phyloP scores from a whole-genome alignment of 1,284 basidiomycete species.

The Cutaneotrichosporon mucoides region DNA sequence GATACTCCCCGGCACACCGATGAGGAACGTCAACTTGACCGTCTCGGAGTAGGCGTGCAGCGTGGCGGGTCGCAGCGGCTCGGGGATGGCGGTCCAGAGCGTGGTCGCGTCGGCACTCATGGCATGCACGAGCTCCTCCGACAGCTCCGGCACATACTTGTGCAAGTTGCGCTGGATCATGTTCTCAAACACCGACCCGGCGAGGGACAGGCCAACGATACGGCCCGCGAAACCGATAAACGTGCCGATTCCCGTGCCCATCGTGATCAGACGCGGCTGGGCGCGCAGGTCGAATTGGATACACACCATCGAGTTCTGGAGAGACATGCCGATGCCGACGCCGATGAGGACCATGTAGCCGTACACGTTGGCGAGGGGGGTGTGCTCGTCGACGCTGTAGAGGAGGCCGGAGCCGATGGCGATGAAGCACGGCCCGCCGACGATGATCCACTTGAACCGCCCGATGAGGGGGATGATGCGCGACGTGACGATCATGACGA shows the following conservation, averaged over 20 bases:
- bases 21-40: constrained; percentile 38
- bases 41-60: constrained; percentile 42
- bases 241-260: constrained; percentile 34
- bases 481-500: constrained; percentile 39
- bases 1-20: constrained; percentile 38
- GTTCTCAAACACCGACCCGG: constrained; percentile 47
- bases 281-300: constrained; percentile 43
- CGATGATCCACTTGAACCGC: constrained; percentile 43
- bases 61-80: constrained; percentile 22
- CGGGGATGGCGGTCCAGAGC: constrained; percentile 35
- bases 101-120: constrained; percentile 36
- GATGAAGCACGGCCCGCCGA: constrained; percentile 37
- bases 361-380: constrained; percentile 31
- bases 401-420: constrained; percentile 40
- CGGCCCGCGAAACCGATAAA: constrained; percentile 46
- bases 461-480: constrained; percentile 41
- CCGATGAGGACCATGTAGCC: constrained; percentile 45
- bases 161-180: constrained; percentile 37
- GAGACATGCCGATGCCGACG: constrained; percentile 39
- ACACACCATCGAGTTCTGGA: constrained; percentile 44
- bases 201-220: constrained; percentile 44
- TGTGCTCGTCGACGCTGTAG: constrained; percentile 35
- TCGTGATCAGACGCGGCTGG: constrained; percentile 41
- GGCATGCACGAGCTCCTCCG: constrained; percentile 15
- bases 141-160: constrained; percentile 30